Conservation (phyloP, 2,329 filamentous ascomycete species). For the Davidsoniella neocaledoniae region DNA sequence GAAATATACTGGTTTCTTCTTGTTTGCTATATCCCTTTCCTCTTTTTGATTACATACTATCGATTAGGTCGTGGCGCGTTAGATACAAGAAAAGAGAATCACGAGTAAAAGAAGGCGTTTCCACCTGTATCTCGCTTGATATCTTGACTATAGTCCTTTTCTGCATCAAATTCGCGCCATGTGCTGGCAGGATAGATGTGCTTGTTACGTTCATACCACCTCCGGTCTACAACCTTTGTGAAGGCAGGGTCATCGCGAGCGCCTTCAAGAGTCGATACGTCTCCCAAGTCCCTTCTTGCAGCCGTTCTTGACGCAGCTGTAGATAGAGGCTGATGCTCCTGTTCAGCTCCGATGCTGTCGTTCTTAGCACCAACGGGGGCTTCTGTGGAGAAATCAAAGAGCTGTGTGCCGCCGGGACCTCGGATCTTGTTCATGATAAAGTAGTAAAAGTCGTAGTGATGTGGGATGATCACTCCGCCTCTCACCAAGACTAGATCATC, state of each 20-base stretch:
- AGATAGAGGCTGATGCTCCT: constrained; percentile 13
- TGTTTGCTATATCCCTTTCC: background rate
- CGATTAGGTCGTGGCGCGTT: no score
- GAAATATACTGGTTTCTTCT: background rate
- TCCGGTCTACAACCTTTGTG: constrained; percentile 87
- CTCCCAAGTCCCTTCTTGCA: constrained; percentile 24
- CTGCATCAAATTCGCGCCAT: constrained; percentile 89
- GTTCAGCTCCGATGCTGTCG: constrained; percentile 12
- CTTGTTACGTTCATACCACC: constrained; percentile 97
- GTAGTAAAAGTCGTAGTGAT: constrained; percentile 97
- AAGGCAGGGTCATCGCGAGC: constrained; percentile 57
- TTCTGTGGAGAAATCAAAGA: constrained; percentile 60
- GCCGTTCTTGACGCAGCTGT: constrained; percentile 23
- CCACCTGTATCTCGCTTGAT: constrained; percentile 71
- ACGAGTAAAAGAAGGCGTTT: constrained; percentile 79
- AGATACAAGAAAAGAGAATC: constrained; percentile 14
- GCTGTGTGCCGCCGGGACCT: constrained; percentile 50
- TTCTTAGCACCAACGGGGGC: constrained; percentile 19
- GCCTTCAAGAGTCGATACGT: constrained; percentile 51
- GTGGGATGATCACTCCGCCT: constrained; percentile 81
- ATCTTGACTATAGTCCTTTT: constrained; percentile 64
- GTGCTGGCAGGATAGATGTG: constrained; percentile 94
- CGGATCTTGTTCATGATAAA: constrained; percentile 80
- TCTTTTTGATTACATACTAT: background rate
- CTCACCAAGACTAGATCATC: constrained; percentile 90